Evolutionary conservation across 2,329 filamentous ascomycete genomes (phyloP), one percentile per base, ranked within the genome.

Genomic region (Celoporthe dispersa): DNA sequence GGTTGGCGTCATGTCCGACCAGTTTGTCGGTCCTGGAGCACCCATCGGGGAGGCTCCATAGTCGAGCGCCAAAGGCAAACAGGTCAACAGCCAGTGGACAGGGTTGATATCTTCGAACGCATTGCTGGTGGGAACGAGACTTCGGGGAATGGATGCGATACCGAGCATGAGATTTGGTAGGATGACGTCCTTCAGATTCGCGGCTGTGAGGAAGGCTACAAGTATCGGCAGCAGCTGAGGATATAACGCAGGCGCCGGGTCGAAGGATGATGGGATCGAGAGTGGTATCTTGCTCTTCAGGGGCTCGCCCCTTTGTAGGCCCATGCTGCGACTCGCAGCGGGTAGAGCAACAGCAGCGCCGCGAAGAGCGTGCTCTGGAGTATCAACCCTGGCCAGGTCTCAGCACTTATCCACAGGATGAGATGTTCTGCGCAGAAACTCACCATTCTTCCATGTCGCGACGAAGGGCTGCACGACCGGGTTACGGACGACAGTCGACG

Each of bases 201-300:
- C 84, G 9, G 90, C 88, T 57, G 97, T 84, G 12, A 94, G 90
- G 5, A 96, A 83, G 1, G 94, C 90, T 37, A 96, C 91, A 61
- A 94, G 85, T 22, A 94, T 81, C 0, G 94, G 93, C 39, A 97
- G 85, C 2, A 90, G 81, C 7, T 91, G 87, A 25, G 95, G 95
- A 78, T 98, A 98, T 69, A 98, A 80, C n/a, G 97, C 85, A 14
- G 94, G 93, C 8, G 95, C 95, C 2, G 94, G 94, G 77, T 98
- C 95, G 80, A 98, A 97, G n/a, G 88, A 86, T 4, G 89, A 82
- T 0, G 94, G 94, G 51, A 97, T 83, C 39, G 78, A 77, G 48
- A 90, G 75, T 1, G 83, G 81, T 37, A 69, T 16, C 44, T 48
- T 55, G 57, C 14, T 64, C 16, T 39, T 61, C 39, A 84, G 74